Percentiles rank a stretch among this genome's conserved stretches.
These are phyloP conservation scores for Coemansia sp. DNA, from an alignment of 192 early-diverging fungal species.

Conservation along the genomic window DNA sequence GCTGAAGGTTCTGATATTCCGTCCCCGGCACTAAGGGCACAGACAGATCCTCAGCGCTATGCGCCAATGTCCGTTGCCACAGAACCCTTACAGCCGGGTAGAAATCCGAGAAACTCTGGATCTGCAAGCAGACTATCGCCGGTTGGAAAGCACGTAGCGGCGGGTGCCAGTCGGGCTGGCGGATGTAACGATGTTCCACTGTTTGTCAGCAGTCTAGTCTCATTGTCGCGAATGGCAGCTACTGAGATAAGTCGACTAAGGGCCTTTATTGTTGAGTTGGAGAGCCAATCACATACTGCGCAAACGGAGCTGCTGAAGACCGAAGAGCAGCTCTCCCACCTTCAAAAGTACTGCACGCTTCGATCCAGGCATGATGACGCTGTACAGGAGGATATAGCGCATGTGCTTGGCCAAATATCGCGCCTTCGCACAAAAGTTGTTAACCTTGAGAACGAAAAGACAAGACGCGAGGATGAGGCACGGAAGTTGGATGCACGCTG, in stretches of 20 bases:
- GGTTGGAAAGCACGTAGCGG: not conserved
- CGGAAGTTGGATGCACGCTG: constrained; percentile 20
- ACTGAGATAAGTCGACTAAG: constrained; percentile 25
- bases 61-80: not conserved
- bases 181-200: constrained; percentile 24
- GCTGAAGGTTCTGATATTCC: constrained; percentile 21
- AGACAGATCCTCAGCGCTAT: constrained; percentile 10
- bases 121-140: constrained; percentile 3
- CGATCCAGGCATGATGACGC: constrained; percentile 40
- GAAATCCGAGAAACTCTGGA: not conserved
- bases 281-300: constrained; percentile 29
- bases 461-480: constrained; percentile 25
- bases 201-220: constrained; percentile 20
- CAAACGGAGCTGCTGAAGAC: constrained; percentile 30
- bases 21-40: constrained; percentile 3
- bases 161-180: constrained; percentile 2
- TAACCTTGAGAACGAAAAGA: constrained; percentile 32
- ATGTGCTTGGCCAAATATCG: constrained; percentile 46
- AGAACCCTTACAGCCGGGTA: not conserved
- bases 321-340: constrained; percentile 21
- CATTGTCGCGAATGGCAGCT: constrained; percentile 25
- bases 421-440: constrained; percentile 35
- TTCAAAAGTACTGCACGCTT: constrained; percentile 28
- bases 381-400: constrained; percentile 48
- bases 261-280: constrained; percentile 23